phyloP scores from a whole-genome alignment of 805 yeast genomes.

The Zygotorulaspora danielsina region DNA sequence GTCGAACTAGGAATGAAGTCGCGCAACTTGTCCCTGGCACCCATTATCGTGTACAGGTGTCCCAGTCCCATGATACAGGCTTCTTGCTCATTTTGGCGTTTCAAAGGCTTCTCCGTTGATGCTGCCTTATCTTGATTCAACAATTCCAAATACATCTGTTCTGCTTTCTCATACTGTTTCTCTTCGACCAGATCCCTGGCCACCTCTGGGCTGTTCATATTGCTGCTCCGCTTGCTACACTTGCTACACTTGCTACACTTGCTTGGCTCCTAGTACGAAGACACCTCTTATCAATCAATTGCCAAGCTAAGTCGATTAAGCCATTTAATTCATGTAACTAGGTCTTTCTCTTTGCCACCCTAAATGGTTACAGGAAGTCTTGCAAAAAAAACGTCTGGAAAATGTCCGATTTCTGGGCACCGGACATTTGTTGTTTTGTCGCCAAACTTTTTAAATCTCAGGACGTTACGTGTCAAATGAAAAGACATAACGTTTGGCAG shows the following conservation, averaged over 20 bases:
- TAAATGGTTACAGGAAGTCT: conserved; percentile 1
- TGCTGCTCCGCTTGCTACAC: no score
- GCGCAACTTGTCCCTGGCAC: conserved; percentile 49
- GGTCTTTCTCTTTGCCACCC: conserved; percentile 6
- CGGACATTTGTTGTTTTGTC: no score
- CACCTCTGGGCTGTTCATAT: conserved; percentile 40
- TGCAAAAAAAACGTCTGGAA: no score
- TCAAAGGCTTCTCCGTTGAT: conserved; percentile 33
- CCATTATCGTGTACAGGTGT: conserved; percentile 51
- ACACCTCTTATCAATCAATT: background rate
- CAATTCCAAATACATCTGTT: conserved; percentile 50
- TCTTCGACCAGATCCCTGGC: conserved; percentile 58
- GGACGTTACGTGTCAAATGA: conserved; percentile 1
- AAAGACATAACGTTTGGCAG: no score
- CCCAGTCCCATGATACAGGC: conserved; percentile 73
- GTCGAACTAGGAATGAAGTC: conserved; percentile 65
- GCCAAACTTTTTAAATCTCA: background rate
- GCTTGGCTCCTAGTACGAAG: background rate
- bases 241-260: no score
- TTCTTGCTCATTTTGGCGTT: conserved; percentile 54
- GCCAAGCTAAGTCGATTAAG: no score
- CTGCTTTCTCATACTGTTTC: conserved; percentile 55
- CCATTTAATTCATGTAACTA: no score
- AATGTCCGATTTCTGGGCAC: no score
- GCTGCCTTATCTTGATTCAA: conserved; percentile 34